phyloP scores from a whole-genome alignment of 2,329 filamentous ascomycete species.

The Paracoccidioides lutzii region DNA sequence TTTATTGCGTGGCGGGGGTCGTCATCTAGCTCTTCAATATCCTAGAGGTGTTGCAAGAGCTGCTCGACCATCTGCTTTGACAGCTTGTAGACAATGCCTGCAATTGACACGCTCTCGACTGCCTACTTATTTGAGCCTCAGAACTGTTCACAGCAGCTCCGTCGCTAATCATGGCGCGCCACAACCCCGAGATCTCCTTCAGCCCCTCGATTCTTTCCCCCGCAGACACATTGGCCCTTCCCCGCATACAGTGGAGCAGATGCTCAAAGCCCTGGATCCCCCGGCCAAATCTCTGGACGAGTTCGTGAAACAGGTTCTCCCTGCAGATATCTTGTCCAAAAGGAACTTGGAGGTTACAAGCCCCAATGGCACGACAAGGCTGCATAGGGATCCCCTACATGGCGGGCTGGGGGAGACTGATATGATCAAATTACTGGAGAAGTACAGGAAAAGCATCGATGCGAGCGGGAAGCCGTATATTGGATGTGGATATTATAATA shows the following conservation, averaged over 20 bases:
- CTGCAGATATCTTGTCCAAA: slow-evolving; percentile 60
- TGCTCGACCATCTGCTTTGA: slow-evolving; percentile 18
- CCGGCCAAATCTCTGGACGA: slow-evolving; percentile 62
- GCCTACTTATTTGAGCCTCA: slow-evolving; percentile 8
- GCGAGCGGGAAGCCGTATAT: slow-evolving; percentile 55
- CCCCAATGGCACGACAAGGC: slow-evolving; percentile 29
- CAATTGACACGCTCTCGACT: slow-evolving; percentile 16
- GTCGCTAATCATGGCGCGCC: slow-evolving; percentile 64
- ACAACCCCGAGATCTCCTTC: slow-evolving; percentile 28
- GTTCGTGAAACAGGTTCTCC: slow-evolving; percentile 75
- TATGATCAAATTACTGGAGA: slow-evolving; percentile 29
- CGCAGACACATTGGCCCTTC: slow-evolving; percentile 80
- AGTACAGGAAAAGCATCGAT: slow-evolving; percentile 44
- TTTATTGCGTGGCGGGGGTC: slow-evolving; percentile 10
- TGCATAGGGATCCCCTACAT: slow-evolving; percentile 26
- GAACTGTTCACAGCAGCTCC: slow-evolving; percentile 70
- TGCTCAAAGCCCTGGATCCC: slow-evolving; percentile 69
- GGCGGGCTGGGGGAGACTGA: slow-evolving; percentile 36
- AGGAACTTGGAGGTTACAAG: slow-evolving; percentile 47
- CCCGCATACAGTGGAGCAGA: slow-evolving; percentile 53
- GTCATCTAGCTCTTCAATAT: slow-evolving; percentile 6
- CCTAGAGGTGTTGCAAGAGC: slow-evolving; percentile 2
- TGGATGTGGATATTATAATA: slow-evolving; percentile 77
- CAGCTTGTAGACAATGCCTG: slow-evolving; percentile 19
- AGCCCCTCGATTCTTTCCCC: slow-evolving; percentile 50